phyloP scores from a whole-genome alignment of 2,329 filamentous ascomycete species.

The Ophiostoma populinum region DNA sequence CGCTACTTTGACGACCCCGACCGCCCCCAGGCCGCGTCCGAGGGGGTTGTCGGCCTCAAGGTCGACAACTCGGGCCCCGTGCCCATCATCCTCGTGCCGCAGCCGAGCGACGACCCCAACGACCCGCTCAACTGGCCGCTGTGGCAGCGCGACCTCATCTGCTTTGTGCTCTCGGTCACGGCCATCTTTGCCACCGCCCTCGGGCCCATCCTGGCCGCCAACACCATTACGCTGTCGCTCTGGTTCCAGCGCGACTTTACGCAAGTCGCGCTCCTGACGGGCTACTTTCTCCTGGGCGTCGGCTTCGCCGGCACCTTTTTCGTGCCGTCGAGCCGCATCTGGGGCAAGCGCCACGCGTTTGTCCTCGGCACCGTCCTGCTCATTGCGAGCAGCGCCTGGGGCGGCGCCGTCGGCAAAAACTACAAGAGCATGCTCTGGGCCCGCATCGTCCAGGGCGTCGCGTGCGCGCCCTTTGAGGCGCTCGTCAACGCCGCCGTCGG shows the following conservation, averaged over 20 bases:
- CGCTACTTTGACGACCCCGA: conserved; percentile 45
- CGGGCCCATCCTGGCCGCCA: conserved; percentile 73
- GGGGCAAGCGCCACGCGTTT: conserved; percentile 85
- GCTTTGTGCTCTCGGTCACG: conserved; percentile 58
- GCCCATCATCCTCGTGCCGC: conserved; percentile 65
- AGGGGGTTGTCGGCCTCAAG: conserved; percentile 38
- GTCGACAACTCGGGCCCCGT: conserved; percentile 49
- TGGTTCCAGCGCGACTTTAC: conserved; percentile 51
- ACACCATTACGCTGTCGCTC: conserved; percentile 61
- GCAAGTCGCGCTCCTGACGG: conserved; percentile 66
- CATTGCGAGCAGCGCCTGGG: conserved; percentile 62
- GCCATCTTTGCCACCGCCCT: conserved; percentile 73
- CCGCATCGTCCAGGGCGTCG: conserved; percentile 71
- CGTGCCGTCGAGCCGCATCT: conserved; percentile 74
- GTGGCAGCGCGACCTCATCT: conserved; percentile 69
- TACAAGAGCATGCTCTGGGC: conserved; percentile 63
- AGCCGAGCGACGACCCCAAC: conserved; percentile 80
- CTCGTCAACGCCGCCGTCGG: conserved; percentile 78
- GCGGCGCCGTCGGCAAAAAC: conserved; percentile 45
- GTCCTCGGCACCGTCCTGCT: conserved; percentile 59
- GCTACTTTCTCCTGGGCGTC: conserved; percentile 72
- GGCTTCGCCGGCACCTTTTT: conserved; percentile 69
- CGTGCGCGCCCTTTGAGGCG: conserved; percentile 75
- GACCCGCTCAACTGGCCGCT: conserved; percentile 77
- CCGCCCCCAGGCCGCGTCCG: conserved; percentile 25